A percentile compares a stretch with the other conserved stretches of the same genome.
phyloP scores from a whole-genome alignment of 2,329 filamentous ascomycete species.

The Podosphaera fusca region DNA sequence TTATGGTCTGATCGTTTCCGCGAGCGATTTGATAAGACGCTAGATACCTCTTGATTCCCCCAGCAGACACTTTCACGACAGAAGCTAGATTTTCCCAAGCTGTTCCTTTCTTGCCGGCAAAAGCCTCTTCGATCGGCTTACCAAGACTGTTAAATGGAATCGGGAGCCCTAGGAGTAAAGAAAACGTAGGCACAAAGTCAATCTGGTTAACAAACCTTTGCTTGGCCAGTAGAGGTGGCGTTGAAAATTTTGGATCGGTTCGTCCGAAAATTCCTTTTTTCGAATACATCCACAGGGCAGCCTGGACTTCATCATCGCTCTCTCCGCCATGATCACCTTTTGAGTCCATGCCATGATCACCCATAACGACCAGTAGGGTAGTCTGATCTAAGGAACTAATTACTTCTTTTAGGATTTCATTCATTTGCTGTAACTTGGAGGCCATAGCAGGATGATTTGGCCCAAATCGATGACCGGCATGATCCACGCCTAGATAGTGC shows the following conservation, averaged over 20 bases:
- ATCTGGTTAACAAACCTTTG: conserved; percentile 62
- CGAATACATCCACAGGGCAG: conserved; percentile 96
- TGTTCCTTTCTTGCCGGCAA: conserved; percentile 43
- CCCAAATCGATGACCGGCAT: conserved; percentile 89
- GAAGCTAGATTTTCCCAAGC: conserved; percentile 57
- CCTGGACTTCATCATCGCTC: conserved; percentile 85
- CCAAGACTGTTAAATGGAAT: conserved; percentile 95
- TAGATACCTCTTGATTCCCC: conserved; percentile 79
- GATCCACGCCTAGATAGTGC: conserved; percentile 86
- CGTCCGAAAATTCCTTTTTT: conserved; percentile 69
- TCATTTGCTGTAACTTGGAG: conserved; percentile 79
- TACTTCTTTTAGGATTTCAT: conserved; percentile 50
- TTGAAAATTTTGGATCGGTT: conserved; percentile 32
- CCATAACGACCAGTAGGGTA: conserved; percentile 84
- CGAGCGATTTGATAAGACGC: conserved; percentile 54
- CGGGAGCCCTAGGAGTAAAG: conserved; percentile 68
- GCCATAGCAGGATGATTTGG: conserved; percentile 84
- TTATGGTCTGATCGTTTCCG: conserved; percentile 37
- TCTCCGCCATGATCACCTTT: conserved; percentile 98
- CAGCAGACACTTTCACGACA: conserved; percentile 55
- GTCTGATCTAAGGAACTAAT: conserved; percentile 54
- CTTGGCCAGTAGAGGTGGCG: conserved; percentile 50
- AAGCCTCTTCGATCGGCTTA: conserved; percentile 80
- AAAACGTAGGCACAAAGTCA: conserved; percentile 79
- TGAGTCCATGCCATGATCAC: conserved; percentile 95